Evolutionary conservation across 192 early-diverging fungal genomes (phyloP).

Genomic region (Chytriomyces sp.): DNA sequence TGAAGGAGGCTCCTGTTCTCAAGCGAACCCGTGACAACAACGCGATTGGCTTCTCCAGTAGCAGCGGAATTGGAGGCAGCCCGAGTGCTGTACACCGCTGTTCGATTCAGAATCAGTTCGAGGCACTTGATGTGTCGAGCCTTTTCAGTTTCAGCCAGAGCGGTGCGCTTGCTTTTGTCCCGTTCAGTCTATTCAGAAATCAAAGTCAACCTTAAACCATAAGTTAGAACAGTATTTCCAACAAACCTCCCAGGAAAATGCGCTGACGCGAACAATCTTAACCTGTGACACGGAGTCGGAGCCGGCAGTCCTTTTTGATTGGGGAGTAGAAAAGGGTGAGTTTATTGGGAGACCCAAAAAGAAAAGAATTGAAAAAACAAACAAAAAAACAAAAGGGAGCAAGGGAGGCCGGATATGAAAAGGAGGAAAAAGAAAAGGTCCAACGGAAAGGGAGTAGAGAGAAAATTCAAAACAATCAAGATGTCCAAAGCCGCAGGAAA

Average conservation of each 20-base stretch:
- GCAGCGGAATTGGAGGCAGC: neutral
- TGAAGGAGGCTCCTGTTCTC: conserved; percentile 4
- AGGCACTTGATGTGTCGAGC: conserved; percentile 14
- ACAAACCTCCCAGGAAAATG: conserved; percentile 17
- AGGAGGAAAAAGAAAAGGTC: neutral
- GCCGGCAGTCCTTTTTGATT: conserved; percentile 1
- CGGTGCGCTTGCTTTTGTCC: neutral
- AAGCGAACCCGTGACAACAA: neutral
- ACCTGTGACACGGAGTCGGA: neutral
- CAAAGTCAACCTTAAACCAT: neutral
- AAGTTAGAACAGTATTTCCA: neutral
- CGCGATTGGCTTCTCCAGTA: neutral
- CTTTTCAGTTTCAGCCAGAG: conserved; percentile 2
- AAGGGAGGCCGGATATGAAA: neutral
- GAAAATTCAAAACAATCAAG: too few relatives aligned
- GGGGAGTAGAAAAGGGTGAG: too few relatives aligned
- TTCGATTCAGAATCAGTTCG: conserved; percentile 13
- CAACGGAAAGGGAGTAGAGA: neutral
- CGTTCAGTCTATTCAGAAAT: neutral
- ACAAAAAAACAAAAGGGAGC: neutral
- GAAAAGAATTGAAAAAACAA: neutral
- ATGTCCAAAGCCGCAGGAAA: too few relatives aligned
- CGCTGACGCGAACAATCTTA: neutral
- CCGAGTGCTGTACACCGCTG: neutral
- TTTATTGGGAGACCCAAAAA: neutral